Base-by-base conservation (phyloP, 257 asterid genomes). In the Nyctanthes arbortristis region DNA sequence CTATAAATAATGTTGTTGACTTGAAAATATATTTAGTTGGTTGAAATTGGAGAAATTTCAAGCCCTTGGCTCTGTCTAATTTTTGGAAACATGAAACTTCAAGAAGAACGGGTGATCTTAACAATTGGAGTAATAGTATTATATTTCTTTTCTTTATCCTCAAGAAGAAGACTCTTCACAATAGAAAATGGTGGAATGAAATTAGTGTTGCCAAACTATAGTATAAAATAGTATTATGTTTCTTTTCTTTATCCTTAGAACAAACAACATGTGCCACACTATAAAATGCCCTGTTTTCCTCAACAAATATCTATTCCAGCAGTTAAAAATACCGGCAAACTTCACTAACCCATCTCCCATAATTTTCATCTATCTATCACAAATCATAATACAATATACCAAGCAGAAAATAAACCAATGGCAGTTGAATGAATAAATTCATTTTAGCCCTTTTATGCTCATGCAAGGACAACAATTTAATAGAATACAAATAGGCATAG, bases 401-500 rank as follows among this genome's bases (percentile, higher is more conserved):
- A 60, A 39, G 65, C 25, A 18, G 39, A 31, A 45, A 65, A 16
- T n/a, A n/a, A n/a, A n/a, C n/a, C n/a, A n/a, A n/a, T n/a, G n/a
- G 25, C 47, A 56, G 68, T 60, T 45, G 70, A 61, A 36, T 25
- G 37, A 47, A 77, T 65, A 73, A 72, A 52, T 58, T 58, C 64
- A n/a, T 60, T 32, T 67, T 72, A 64, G 25, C 35, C 54, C 33
- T 60, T 72, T 81, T 80, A 73, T 80, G 86, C 72, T 64, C 73
- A 78, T 55, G 58, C 60, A 67, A 55, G 16, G 64, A 67, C 35
- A 55, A 66, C 10, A 52, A 72, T 65, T 68, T 54, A 78, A 73
- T 73, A 70, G 45, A 69, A 75, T 82, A 84, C 87, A 86, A 70
- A 79, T 79, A 39, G 79, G 43, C 55, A 30, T 45, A 25, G 36